Evolutionary conservation across 2,329 filamentous ascomycete genomes (phyloP), one percentile per base, ranked within the genome.

Genomic region (Cladosporium sp.): DNA sequence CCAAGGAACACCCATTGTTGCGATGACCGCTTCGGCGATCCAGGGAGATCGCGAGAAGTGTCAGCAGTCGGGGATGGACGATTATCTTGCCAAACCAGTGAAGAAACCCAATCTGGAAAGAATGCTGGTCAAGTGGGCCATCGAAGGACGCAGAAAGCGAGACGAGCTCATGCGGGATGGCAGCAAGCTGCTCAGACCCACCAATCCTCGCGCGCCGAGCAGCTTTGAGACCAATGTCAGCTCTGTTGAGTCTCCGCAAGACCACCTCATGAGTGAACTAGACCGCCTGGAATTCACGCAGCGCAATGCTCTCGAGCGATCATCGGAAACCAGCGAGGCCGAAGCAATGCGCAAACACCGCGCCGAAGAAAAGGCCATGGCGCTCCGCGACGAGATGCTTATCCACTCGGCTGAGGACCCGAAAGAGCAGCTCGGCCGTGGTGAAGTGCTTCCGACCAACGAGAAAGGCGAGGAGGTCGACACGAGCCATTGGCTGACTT

Each of bases 21-120:
- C 90, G n/a, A 92, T 93, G 89, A 93, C 90, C 0, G 91, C 90
- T 4, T 91, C 88, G 4, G 90, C 90, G 0, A 92, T 92, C 49
- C 89, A 92, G 74, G 90, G 90, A 4, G 90, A 93, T 72, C 83
- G 85, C 59, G 90, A 92, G 74, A 92, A 92, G 74, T 92, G 90
- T 74, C 85, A 86, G 67, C 84, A 84, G 68, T 88, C 89, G 10
- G 90, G 90, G 36, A 92, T 92, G 90, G 90, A 92, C 70, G 89
- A 91, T 73, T 78, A 91, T 72, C 80, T 92, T 11, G 82, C 87
- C n/a, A 91, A 91, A 73, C 90, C 90, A 1, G 90, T 92, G 49
- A 90, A 88, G 71, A 86, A 88, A 70, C 84, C 85, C 61, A 84
- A 87, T 5, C 78, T 92, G 8, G 90, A 92, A 75, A 86, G 82